Percentiles rank a stretch among this genome's conserved stretches.
Evolutionary conservation across 108 stramenopile species (phyloP).

Genomic region (Skeletonema potamos): DNA sequence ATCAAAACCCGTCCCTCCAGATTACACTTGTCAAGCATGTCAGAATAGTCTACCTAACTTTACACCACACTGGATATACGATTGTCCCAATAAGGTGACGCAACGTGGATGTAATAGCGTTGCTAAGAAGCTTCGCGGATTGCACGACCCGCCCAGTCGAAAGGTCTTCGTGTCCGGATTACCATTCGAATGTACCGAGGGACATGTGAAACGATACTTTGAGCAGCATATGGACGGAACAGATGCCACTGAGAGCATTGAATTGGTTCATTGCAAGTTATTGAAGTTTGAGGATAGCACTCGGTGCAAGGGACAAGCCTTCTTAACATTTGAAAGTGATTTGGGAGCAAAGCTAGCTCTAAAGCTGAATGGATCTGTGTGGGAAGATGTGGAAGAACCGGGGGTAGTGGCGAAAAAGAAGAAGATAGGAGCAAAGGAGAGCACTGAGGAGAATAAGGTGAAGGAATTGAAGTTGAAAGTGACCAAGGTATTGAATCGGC

Average conservation of each 20-base stretch:
- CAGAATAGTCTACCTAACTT: conserved; percentile 62
- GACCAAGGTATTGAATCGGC: conserved; percentile 67
- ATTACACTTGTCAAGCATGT: conserved; percentile 85
- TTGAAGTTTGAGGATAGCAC: conserved; percentile 80
- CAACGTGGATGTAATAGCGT: conserved; percentile 68
- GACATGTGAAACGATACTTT: conserved; percentile 65
- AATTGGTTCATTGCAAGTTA: conserved; percentile 65
- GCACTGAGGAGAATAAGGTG: conserved; percentile 39
- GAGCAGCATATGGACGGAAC: conserved; percentile 15
- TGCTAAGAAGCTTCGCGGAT: conserved; percentile 59
- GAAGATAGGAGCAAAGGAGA: conserved; percentile 30
- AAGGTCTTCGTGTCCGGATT: conserved; percentile 88
- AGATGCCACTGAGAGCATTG: conserved; percentile 34
- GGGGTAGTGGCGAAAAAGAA: conserved; percentile 35
- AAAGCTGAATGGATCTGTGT: conserved; percentile 58
- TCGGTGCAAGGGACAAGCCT: conserved; percentile 84
- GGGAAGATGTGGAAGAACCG: conserved; percentile 33
- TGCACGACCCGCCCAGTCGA: conserved; percentile 65
- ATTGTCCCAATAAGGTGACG: conserved; percentile 80
- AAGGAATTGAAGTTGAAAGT: conserved; percentile 75
- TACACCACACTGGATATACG: conserved; percentile 85
- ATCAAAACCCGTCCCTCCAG: conserved; percentile 74
- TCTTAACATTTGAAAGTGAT: conserved; percentile 74
- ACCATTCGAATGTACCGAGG: conserved; percentile 71
- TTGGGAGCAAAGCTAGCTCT: conserved; percentile 65